Base-by-base conservation (phyloP, 1,139 yeast species). In the Komagataea norvegica region DNA sequence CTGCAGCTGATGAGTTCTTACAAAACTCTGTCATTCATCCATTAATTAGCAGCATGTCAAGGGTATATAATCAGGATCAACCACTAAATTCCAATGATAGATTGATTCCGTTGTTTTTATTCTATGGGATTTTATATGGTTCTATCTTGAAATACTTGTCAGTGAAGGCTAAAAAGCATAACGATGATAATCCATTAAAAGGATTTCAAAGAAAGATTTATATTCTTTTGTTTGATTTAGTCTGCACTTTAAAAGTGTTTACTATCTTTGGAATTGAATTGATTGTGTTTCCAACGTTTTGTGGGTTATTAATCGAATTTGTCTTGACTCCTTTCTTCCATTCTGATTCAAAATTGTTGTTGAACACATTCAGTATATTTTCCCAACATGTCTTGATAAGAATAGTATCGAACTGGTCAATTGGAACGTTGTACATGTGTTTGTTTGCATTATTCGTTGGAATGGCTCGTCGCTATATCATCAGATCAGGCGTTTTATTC, bases 361-460 rank as follows among this genome's bases (percentile, higher is more conserved):
- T 71, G 13, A 51, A 67, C 9, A 37, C 52, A 29, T 3, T 42
- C 36, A n/a, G 28, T 49, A 3, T 56, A 47, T 42, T 48, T 47
- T 11, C 52, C 49, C 29, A 39, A 35, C 10, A 36, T 48, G 7
- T 48, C 40, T 8, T 41, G 37, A 7, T 57, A 51, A 59, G 54
- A 51, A 8, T 41, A 6, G 11, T 55, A 30, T 56, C 64, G 1
- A 79, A 80, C 49, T 89, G 96, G 96, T 63, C 69, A 4, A 49
- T 72, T 25, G 98, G 98, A 8, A 87, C 96, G 0, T 52, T 72
- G 16, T 91, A 87, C 62, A 89, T 93, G 97, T 79, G 83, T 46
- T 68, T 77, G 52, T 79, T 91, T 62, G 95, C 97, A 1, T 64
- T 83, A 35, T 91, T 78, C 61, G 89, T 91, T 26, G 86, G 94